A percentile compares a stretch with the other conserved stretches of the same genome.
phyloP scores from a whole-genome alignment of 2,329 filamentous ascomycete species.

The Alternaria metachromatica region DNA sequence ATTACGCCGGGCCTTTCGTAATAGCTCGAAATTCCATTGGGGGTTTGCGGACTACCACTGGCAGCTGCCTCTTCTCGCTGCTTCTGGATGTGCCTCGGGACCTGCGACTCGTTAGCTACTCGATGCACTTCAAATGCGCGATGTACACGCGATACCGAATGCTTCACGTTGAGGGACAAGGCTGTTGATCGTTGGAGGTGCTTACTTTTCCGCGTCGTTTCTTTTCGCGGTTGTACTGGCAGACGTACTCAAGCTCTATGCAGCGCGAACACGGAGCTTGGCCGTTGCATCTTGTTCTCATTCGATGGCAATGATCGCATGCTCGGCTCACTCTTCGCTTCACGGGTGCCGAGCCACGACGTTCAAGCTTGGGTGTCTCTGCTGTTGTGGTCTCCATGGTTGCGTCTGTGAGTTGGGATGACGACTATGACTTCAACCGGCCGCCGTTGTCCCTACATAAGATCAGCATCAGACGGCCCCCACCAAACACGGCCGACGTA shows the following conservation, averaged over 20 bases:
- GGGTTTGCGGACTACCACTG: slow-evolving; percentile 33
- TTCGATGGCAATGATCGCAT: slow-evolving; percentile 94
- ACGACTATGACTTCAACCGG: slow-evolving; percentile 6
- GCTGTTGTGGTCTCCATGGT: slow-evolving; percentile 37
- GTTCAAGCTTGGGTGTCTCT: slow-evolving; percentile 40
- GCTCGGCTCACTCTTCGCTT: slow-evolving; percentile 88
- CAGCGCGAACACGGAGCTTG: slow-evolving; percentile 91
- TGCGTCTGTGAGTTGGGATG: slow-evolving; percentile 12
- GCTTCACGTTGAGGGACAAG: background rate
- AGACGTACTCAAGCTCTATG: slow-evolving; percentile 77
- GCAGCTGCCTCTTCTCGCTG: slow-evolving; percentile 45
- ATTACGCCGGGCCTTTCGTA: slow-evolving; percentile 38
- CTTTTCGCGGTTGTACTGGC: slow-evolving; percentile 88
- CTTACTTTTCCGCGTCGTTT: slow-evolving; percentile 95
- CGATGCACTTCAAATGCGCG: background rate
- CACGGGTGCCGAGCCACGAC: slow-evolving; percentile 65
- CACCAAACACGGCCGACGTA: slow-evolving; percentile 8
- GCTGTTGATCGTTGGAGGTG: background rate
- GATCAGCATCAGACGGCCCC: slow-evolving; percentile 5
- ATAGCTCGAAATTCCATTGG: slow-evolving; percentile 33
- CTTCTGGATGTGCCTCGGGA: slow-evolving; percentile 48
- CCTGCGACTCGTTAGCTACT: slow-evolving; percentile 30
- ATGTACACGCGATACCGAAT: background rate
- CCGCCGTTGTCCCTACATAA: slow-evolving; percentile 8
- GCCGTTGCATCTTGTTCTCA: slow-evolving; percentile 92